Evolutionary conservation across 2,329 filamentous ascomycete species (phyloP).

Genomic region (Fusarium sp.): DNA sequence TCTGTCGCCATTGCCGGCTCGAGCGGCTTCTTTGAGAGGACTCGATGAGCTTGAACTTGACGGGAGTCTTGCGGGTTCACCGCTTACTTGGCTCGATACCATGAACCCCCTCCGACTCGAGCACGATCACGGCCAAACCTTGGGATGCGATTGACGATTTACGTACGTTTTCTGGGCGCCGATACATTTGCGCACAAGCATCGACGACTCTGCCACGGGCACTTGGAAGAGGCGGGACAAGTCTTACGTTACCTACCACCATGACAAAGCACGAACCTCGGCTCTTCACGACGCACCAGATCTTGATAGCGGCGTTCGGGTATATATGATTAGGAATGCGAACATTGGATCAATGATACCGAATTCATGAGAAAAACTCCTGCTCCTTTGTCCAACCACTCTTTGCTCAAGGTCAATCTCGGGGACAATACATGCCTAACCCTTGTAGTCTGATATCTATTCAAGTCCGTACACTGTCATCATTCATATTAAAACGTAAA

Average conservation of each 20-base stretch:
- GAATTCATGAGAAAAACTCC: slow-evolving; percentile 25
- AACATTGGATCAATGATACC: slow-evolving; percentile 40
- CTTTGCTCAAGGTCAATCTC: not conserved
- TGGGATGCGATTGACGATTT: slow-evolving; percentile 24
- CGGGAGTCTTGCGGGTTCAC: not conserved
- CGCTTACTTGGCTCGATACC: slow-evolving; percentile 27
- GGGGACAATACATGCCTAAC: not conserved
- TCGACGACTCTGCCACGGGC: not conserved
- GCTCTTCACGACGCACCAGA: slow-evolving; percentile 18
- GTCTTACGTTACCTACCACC: slow-evolving; percentile 4
- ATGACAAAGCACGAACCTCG: slow-evolving; percentile 11
- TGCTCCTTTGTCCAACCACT: not conserved
- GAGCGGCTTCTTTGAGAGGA: slow-evolving; percentile 92
- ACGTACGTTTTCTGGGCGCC: slow-evolving; percentile 7
- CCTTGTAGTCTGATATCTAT: not conserved
- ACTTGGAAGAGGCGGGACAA: slow-evolving; percentile 5
- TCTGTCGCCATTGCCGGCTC: slow-evolving; percentile 91
- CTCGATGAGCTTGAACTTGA: slow-evolving; percentile 64
- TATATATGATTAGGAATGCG: slow-evolving; percentile 40
- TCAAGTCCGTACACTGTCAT: slow-evolving; percentile 9
- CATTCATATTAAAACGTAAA: slow-evolving; percentile 19
- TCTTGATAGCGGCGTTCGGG: slow-evolving; percentile 42
- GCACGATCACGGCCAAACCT: not conserved
- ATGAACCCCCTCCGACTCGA: slow-evolving; percentile 24
- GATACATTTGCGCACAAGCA: not conserved